phyloP scores from a whole-genome alignment of 2,329 filamentous ascomycete genomes.

The Penicillium janthinellum region DNA sequence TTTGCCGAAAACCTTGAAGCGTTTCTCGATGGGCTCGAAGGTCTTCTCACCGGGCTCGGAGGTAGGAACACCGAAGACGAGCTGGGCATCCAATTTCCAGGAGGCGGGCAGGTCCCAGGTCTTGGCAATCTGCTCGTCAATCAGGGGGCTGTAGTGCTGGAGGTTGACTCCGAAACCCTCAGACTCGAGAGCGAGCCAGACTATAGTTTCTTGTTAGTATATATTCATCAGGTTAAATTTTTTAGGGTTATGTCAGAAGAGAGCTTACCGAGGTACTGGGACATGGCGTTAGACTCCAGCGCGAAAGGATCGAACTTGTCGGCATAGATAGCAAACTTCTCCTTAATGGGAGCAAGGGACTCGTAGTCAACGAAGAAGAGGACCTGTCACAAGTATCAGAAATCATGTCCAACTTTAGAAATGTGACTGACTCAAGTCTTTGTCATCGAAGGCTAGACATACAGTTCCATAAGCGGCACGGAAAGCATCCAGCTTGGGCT shows the following conservation, averaged over 20 bases:
- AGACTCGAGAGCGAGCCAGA: constrained; percentile 79
- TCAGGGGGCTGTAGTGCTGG: constrained; percentile 88
- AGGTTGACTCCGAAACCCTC: constrained; percentile 85
- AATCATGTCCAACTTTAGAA: too few relatives aligned
- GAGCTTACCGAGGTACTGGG: constrained; percentile 62
- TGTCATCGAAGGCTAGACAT: constrained; percentile 37
- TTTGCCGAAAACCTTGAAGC: constrained; percentile 41
- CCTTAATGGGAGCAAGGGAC: constrained; percentile 61
- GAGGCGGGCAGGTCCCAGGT: constrained; percentile 69
- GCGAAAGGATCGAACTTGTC: constrained; percentile 80
- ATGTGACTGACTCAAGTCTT: background rate
- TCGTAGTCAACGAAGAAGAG: constrained; percentile 82
- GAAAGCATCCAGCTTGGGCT: constrained; percentile 60
- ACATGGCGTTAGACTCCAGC: constrained; percentile 74
- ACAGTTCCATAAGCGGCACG: constrained; percentile 73
- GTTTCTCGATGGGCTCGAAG: constrained; percentile 34
- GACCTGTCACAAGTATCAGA: constrained; percentile 42
- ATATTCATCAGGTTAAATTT: background rate
- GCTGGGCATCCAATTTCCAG: constrained; percentile 79
- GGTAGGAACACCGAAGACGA: constrained; percentile 69
- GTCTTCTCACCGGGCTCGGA: constrained; percentile 29
- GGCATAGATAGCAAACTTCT: constrained; percentile 69
- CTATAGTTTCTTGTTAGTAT: constrained; percentile 16
- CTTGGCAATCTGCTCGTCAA: constrained; percentile 69
- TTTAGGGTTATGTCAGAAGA: background rate